Percentiles rank a stretch among this genome's conserved stretches.
phyloP scores from a whole-genome alignment of 441 rosid genomes.

The Croton laevigatus region DNA sequence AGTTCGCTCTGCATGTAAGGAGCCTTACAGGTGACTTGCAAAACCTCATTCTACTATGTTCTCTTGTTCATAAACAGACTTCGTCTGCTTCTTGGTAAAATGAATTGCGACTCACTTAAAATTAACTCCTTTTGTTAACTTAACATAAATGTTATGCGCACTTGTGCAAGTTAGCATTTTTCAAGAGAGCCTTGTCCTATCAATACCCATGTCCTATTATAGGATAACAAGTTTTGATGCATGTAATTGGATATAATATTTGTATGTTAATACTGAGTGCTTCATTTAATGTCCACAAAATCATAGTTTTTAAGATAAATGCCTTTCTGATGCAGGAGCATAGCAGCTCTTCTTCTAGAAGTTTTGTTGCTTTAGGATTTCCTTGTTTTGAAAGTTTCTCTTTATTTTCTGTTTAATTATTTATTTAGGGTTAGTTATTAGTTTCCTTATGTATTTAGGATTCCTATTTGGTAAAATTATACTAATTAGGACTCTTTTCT shows the following conservation, averaged over 20 bases:
- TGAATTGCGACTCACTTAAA: not conserved
- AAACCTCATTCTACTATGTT: constrained; percentile 11
- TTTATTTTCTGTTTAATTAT: too few species aligned
- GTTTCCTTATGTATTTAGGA: too few species aligned
- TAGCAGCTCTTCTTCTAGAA: too few species aligned
- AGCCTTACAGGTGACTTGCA: constrained; percentile 77
- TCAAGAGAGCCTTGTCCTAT: not conserved
- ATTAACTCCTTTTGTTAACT: not conserved
- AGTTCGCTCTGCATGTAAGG: constrained; percentile 81
- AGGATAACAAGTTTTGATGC: not conserved
- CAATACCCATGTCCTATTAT: not conserved
- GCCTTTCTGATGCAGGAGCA: too few species aligned
- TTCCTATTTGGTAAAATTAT: too few species aligned
- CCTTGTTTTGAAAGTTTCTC: too few species aligned
- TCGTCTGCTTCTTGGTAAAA: not conserved
- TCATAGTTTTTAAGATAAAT: constrained; percentile 6
- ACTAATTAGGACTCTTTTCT: too few species aligned
- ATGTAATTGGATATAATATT: not conserved
- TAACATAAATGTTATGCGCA: too few species aligned
- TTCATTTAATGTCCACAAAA: not conserved
- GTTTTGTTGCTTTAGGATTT: too few species aligned
- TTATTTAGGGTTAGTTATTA: too few species aligned
- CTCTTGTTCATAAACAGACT: not conserved
- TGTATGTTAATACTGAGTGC: not conserved
- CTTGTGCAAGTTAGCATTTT: not conserved